Evolutionary conservation across 2,329 filamentous ascomycete species (phyloP), one percentile per base, ranked within the genome.

Genomic region (Fonsecaea pugnacius): DNA sequence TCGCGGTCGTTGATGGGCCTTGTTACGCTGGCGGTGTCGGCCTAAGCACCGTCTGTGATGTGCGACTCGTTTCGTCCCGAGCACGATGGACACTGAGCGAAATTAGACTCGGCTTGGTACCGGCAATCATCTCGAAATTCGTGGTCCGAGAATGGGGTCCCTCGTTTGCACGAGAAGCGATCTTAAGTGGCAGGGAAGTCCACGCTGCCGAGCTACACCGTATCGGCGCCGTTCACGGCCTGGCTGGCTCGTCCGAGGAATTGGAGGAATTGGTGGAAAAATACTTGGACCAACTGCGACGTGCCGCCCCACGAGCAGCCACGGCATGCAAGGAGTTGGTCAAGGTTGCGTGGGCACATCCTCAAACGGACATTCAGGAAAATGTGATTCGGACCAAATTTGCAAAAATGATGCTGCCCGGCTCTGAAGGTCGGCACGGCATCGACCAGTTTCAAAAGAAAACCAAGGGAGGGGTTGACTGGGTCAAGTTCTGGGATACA

Each of bases 21-120:
- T 74, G 75, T 2, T 80, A 78, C 60, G 79, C 78, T 1, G 79
- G 78, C 1, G 80, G 80, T 0, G 77, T 80, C 1, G 79, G 79
- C 0, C 70, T 82, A 0, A 77, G 76, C 0, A 79, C 80, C 65
- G 72, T 73, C 1, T 82, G 78, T 65, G 79, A 82, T 58, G 69
- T 81, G 8, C 72, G 78, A 4, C 54, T 70, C 12, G 67, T 64
- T 3, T 54, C 66, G 0, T 50, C 59, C 4, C 24, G 36, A 2
- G 70, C 72, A 0, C 67, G 58, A 0, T 52, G 73, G 12, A 78
- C 73, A 1, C 69, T 82, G 3, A 79, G 74, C 63, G 79, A 81
- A 55, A 76, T 76, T 3, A 79, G 77, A 55, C 67, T 78, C 1
- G 78, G 75, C 0, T 65, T 80, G 4, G 75, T 73, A 58, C 73